A percentile compares a stretch with the other conserved stretches of the same genome.
Conservation (phyloP, 1,284 basidiomycete genomes). For the Sphaerobolus stellatus region DNA sequence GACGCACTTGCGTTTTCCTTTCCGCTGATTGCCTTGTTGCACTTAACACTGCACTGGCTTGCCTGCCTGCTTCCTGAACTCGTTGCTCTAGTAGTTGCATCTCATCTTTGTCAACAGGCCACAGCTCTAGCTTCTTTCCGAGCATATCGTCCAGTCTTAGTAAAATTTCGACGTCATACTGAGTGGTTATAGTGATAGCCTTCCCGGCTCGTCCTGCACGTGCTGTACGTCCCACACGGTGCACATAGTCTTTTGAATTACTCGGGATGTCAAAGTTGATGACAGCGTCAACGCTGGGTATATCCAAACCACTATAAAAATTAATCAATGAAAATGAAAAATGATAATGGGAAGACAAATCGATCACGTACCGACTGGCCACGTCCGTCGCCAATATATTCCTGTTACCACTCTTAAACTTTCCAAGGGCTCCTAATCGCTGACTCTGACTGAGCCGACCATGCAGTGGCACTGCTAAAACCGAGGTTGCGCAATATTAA, state of each 20-base stretch:
- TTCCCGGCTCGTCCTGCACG: conserved; percentile 95
- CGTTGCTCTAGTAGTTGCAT: conserved; percentile 86
- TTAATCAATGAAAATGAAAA: conserved; percentile 13
- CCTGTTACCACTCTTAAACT: conserved; percentile 95
- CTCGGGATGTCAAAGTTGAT: conserved; percentile 99
- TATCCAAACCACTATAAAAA: conserved; percentile 80
- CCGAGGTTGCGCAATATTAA: conserved; percentile 90
- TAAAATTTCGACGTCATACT: conserved; percentile 97
- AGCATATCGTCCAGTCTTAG: conserved; percentile 93
- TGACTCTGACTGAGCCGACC: conserved; percentile 95
- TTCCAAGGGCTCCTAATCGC: conserved; percentile 90
- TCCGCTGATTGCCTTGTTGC: conserved; percentile 56
- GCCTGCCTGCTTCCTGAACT: conserved; percentile 84
- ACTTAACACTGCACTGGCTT: conserved; percentile 80
- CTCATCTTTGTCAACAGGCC: conserved; percentile 89
- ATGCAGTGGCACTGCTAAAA: conserved; percentile 93
- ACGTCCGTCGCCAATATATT: conserved; percentile 95
- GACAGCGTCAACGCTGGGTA: conserved; percentile 94
- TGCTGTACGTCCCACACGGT: conserved; percentile 96
- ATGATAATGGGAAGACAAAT: conserved; percentile 3
- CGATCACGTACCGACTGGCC: conserved; percentile 73
- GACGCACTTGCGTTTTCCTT: conserved; percentile 53
- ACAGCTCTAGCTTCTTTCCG: conserved; percentile 90
- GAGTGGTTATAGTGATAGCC: conserved; percentile 93
- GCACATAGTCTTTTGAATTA: conserved; percentile 99